Percentiles rank a stretch among this genome's conserved stretches.
Conservation (phyloP, 192 early-diverging fungal genomes). For the Rhizophagus clarus region DNA sequence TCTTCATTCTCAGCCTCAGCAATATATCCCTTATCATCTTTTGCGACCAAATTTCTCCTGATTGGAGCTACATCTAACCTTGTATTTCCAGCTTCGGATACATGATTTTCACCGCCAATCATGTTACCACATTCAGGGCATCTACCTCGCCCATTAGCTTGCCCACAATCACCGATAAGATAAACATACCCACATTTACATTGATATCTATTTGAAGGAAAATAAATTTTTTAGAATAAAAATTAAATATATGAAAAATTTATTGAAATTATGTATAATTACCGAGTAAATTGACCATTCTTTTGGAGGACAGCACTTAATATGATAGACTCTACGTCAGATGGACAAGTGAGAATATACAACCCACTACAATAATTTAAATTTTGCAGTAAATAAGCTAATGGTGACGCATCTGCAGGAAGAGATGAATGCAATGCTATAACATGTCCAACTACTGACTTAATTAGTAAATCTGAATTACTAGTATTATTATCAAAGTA, state of each 20-base stretch:
- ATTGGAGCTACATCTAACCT: constrained; percentile 14
- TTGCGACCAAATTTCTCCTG: background rate
- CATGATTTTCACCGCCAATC: background rate
- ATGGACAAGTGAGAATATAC: constrained; percentile 15
- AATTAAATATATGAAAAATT: background rate
- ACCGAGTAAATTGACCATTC: background rate
- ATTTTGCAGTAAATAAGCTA: constrained; percentile 14
- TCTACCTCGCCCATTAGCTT: background rate
- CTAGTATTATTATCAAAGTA: background rate
- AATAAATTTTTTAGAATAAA: background rate
- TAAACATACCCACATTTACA: constrained; percentile 32
- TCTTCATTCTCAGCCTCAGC: background rate
- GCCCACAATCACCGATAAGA: constrained; percentile 27
- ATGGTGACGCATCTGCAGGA: constrained; percentile 19
- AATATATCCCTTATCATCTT: constrained; percentile 24
- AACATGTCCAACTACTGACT: constrained; percentile 20
- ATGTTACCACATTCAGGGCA: constrained; percentile 23
- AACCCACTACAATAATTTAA: background rate
- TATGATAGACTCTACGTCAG: background rate
- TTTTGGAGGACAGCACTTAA: background rate
- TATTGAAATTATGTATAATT: background rate
- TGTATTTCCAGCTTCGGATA: background rate
- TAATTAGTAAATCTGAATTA: constrained; percentile 7
- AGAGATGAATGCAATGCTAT: constrained; percentile 21
- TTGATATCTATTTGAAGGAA: constrained; percentile 14